A percentile compares a stretch with the other conserved stretches of the same genome.
These are phyloP conservation scores for Cutaneotrichosporon mucoides DNA, from an alignment of 1,284 basidiomycete species.

Conservation along the genomic window DNA sequence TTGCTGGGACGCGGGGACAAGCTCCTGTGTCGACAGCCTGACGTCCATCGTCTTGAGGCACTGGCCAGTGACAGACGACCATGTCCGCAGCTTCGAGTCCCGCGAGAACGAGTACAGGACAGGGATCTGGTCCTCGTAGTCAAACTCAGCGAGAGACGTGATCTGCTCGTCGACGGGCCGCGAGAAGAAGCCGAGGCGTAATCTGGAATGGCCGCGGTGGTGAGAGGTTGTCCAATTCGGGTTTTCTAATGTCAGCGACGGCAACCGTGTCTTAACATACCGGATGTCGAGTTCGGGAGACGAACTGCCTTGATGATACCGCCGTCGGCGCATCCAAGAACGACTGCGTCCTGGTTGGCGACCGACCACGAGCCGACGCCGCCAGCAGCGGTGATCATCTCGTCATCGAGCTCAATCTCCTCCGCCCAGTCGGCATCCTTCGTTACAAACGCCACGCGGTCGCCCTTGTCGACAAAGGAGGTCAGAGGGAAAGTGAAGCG, in stretches of 20 bases:
- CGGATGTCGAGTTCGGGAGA: slow-evolving; percentile 21
- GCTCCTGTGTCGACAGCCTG: slow-evolving; percentile 19
- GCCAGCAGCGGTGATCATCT: slow-evolving; percentile 25
- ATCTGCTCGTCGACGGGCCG: slow-evolving; percentile 33
- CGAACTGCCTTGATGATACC: slow-evolving; percentile 65
- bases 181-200: slow-evolving; percentile 40
- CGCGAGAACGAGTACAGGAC: slow-evolving; percentile 81
- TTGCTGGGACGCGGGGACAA: neutral
- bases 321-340: slow-evolving; percentile 64
- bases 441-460: slow-evolving; percentile 30
- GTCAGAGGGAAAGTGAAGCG: slow-evolving; percentile 61
- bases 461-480: slow-evolving; percentile 20
- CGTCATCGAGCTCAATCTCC: slow-evolving; percentile 37
- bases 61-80: slow-evolving; percentile 52
- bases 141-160: slow-evolving; percentile 34
- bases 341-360: slow-evolving; percentile 65
- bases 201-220: slow-evolving; percentile 32
- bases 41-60: slow-evolving; percentile 47
- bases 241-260: slow-evolving; percentile 19
- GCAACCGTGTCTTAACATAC: slow-evolving; percentile 15
- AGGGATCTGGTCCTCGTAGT: slow-evolving; percentile 54
- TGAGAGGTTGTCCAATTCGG: slow-evolving; percentile 34
- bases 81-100: slow-evolving; percentile 76
- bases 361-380: slow-evolving; percentile 58
- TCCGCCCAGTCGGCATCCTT: slow-evolving; percentile 35